Evolutionary conservation across 2,329 filamentous ascomycete species (phyloP).

Genomic region (Westerdykella ornata): DNA sequence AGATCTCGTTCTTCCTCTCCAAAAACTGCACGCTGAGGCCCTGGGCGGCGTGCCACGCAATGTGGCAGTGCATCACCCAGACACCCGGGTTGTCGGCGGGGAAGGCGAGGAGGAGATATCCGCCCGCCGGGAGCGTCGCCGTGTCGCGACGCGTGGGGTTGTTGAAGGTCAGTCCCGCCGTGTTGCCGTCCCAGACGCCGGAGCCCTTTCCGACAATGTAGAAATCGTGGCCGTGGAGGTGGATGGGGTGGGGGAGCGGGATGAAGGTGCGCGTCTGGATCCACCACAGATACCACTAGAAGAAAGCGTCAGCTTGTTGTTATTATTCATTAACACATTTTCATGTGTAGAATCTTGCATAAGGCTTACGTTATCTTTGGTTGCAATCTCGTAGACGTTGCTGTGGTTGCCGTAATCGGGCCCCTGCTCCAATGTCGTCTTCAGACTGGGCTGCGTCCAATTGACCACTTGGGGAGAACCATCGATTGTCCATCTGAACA

Average conservation of each 20-base stretch:
- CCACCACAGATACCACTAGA: constrained; percentile 44
- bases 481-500: constrained; percentile 41
- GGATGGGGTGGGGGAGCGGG: constrained; percentile 37
- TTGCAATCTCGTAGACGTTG: constrained; percentile 27
- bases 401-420: constrained; percentile 18
- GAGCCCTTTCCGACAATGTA: constrained; percentile 36
- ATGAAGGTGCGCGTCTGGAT: constrained; percentile 38
- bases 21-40: constrained; percentile 50
- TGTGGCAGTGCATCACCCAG: constrained; percentile 34
- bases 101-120: constrained; percentile 49
- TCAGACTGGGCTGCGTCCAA: constrained; percentile 41
- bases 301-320: neutral
- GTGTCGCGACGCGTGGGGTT: constrained; percentile 39
- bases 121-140: constrained; percentile 30
- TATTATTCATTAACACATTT: neutral
- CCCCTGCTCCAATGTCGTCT: constrained; percentile 37
- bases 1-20: constrained; percentile 34
- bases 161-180: constrained; percentile 28
- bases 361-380: constrained; percentile 9
- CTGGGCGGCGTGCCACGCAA: constrained; percentile 33
- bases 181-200: constrained; percentile 31
- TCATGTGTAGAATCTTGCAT: neutral
- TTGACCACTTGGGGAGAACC: constrained; percentile 37
- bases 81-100: constrained; percentile 48
- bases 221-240: constrained; percentile 41